Evolutionary conservation across 108 stramenopile species (phyloP), one percentile per base, ranked within the genome.

Genomic region (Nitzschia palea): DNA sequence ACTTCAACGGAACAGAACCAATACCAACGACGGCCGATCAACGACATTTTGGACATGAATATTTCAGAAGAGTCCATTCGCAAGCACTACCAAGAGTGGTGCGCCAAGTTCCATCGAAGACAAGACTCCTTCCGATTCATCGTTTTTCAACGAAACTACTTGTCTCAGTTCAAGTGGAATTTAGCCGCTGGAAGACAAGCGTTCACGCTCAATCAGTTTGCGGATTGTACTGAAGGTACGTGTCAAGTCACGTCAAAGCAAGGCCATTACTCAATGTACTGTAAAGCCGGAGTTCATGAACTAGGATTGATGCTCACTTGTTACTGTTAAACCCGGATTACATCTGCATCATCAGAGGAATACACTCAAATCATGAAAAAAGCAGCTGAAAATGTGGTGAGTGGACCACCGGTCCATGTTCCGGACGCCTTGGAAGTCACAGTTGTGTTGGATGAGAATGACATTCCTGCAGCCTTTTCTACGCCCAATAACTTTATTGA

Each of bases 151-250:
- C 9, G 47, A 20, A 48, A 48, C 22, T 48, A 48, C 22, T 20
- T 48, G 9, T 48, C 17, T 8, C 47, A 48, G 22, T 48, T 48
- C 47, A 48, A 48, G n/a, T 48, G 47, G 47, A 48, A 48, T 20
- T 18, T 48, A 20, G 47, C 47, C 9, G 47, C 47, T 4, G 47
- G 47, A 48, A 48, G 22, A 18, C 18, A 10, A 20, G 9, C 17
- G 4, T 48, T 48, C 22, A 48, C 47, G 4, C 47, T 48, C 47
- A 48, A 48, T 48, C 18, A 48, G 18, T 48, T 20, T 48, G 47
- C 47, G 17, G 47, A 48, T 20, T 48, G 47, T 48, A 48, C 47
- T 4, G 47, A 48, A 48, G 47, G 47, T 48, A 48, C 5, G 47
- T 18, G n/a, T n/a, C n/a, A n/a, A n/a, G n/a, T n/a, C n/a, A n/a